Evolutionary conservation across 1,284 basidiomycete genomes (phyloP), one percentile per base, ranked within the genome.

Genomic region (Tilletia setariae): DNA sequence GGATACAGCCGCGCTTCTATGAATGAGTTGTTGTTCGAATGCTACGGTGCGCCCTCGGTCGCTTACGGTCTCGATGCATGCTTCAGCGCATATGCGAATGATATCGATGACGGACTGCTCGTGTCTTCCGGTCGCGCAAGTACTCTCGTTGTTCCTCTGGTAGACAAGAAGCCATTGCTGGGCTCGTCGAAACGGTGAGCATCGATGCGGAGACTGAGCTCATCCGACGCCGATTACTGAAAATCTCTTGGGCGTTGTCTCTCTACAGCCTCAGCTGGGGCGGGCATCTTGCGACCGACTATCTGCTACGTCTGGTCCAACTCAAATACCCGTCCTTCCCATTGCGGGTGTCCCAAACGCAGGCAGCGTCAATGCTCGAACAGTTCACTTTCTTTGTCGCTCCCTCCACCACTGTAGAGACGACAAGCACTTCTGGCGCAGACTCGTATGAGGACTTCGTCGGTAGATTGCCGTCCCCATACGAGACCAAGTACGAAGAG

Each of bases 11-110:
- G 96, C 19, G 19, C 44, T 91, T 91, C 96, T 70, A 96, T 94
- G 30, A 94, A 94, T 0, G 96, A 99, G 81, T 88, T 99, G 28
- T 88, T 98, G 83, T 99, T 99, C 80, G 96, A 99, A 84, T 88
- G 90, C 62, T 99, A 98, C 82, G 87, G 87, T 19, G 92, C 90
- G 0, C 94, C 94, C 0, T 89, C 90, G 1, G 86, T 98, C 59
- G 87, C 91, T 16, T 98, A 92, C 83, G 93, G 92, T 68, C 85
- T 98, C 72, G 96, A 99, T 81, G 90, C 91, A 7, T 85, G 95
- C 68, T 95, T 97, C 87, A 93, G 94, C 0, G 94, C 96, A 78
- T 93, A 86, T 63, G 70, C 76, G 25, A 82, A 82, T 61, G 67
- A 72, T 11, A 69, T 81, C 19, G 70, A 69, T 7, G 67, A 81